Evolutionary conservation across 2,329 filamentous ascomycete species (phyloP).

Genomic region (Cercospora citrullina): DNA sequence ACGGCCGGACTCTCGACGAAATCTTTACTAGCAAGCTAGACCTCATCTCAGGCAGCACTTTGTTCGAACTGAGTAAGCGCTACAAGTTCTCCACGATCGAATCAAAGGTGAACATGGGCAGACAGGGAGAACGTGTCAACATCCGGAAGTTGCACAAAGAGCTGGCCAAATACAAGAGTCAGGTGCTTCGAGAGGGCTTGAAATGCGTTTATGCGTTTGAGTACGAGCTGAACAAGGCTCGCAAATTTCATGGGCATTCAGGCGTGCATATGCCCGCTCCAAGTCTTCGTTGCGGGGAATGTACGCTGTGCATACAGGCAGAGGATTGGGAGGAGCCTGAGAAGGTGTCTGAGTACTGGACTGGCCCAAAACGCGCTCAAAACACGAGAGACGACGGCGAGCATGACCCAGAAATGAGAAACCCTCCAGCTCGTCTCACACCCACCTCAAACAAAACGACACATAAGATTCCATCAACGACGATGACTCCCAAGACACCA

Average conservation of each 20-base stretch:
- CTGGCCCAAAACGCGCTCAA: neutral
- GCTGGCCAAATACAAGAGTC: neutral
- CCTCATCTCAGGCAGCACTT: slow-evolving; percentile 2
- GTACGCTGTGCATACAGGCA: neutral
- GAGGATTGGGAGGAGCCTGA: neutral
- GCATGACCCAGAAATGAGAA: neutral
- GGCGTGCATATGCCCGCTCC: neutral
- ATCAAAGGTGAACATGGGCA: neutral
- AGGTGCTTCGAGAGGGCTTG: neutral
- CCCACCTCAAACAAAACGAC: neutral
- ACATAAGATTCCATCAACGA: neutral
- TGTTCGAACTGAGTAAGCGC: slow-evolving; percentile 10
- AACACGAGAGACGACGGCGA: neutral
- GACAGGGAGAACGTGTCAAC: neutral
- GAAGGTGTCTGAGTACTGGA: neutral
- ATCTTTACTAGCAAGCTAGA: slow-evolving; percentile 12
- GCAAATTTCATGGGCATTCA: neutral
- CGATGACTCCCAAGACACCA: neutral
- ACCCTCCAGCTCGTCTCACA: neutral
- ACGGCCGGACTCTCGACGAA: slow-evolving; percentile 6
- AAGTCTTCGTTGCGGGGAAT: neutral
- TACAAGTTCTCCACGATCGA: slow-evolving; percentile 10
- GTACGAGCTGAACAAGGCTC: slow-evolving; percentile 1
- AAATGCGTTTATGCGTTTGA: neutral
- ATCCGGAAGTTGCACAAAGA: neutral